phyloP scores from a whole-genome alignment of 495 filamentous ascomycete genomes.

The Aspergillus asperescens region DNA sequence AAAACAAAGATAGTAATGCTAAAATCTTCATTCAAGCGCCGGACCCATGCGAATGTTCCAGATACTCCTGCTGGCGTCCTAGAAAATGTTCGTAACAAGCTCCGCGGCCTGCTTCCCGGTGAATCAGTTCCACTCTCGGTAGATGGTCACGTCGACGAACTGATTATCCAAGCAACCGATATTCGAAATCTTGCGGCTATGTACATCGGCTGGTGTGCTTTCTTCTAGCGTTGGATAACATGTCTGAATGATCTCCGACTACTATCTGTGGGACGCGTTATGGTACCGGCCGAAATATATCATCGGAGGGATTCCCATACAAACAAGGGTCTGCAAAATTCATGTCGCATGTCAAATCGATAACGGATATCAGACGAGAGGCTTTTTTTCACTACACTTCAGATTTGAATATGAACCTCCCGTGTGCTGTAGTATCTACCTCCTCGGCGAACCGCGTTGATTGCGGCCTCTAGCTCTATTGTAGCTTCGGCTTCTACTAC shows the following conservation, averaged over 20 bases:
- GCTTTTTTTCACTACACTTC: not conserved
- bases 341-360: not conserved
- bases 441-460: constrained; percentile 21
- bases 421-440: not conserved
- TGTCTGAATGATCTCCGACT: not conserved
- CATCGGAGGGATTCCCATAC: not conserved
- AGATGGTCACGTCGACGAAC: constrained; percentile 89
- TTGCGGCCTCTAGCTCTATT: constrained; percentile 35
- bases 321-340: not conserved
- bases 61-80: constrained; percentile 86
- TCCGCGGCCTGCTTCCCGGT: constrained; percentile 72
- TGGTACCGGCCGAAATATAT: not conserved
- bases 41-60: constrained; percentile 56
- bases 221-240: constrained; percentile 52
- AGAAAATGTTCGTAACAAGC: constrained; percentile 80
- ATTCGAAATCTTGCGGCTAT: constrained; percentile 73
- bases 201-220: constrained; percentile 99
- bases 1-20: constrained; percentile 1
- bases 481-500: constrained; percentile 41
- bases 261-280: no score
- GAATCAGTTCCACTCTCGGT: constrained; percentile 90
- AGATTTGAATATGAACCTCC: not conserved
- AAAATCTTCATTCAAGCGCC: constrained; percentile 42
- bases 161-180: constrained; percentile 79
- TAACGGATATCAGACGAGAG: not conserved